These are phyloP conservation scores for Pneumocystis wakefieldiae DNA, from an alignment of 1,139 yeast genomes.

Conservation along the genomic window DNA sequence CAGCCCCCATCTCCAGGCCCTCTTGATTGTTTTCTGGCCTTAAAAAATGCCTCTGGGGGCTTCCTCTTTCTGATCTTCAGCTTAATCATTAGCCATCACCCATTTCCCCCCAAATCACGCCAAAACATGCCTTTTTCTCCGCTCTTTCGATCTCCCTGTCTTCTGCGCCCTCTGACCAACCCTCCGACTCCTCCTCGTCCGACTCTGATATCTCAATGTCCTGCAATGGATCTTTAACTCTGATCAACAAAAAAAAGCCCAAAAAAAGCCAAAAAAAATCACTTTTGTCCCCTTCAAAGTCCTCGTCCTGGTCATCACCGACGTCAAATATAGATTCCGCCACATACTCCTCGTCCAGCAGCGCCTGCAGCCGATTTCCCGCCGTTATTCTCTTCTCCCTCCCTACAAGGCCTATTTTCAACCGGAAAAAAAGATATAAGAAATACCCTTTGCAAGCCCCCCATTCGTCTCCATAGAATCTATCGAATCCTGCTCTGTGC, in stretches of 20 bases:
- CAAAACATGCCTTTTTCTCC: constrained; percentile 13
- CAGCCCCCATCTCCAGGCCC: too few relatives aligned
- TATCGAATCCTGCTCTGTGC: not conserved
- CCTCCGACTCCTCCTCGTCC: constrained; percentile 15
- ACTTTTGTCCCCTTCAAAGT: constrained; percentile 31
- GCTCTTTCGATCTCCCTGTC: constrained; percentile 24
- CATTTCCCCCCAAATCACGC: not conserved
- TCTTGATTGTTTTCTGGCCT: constrained; percentile 4
- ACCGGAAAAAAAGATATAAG: not conserved
- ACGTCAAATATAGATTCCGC: constrained; percentile 51
- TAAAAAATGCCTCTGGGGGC: constrained; percentile 6
- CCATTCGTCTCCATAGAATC: not conserved
- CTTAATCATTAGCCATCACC: not conserved
- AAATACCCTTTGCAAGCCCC: constrained; percentile 14
- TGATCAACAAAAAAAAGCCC: not conserved
- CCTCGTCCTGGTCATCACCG: constrained; percentile 75
- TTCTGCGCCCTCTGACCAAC: constrained; percentile 15
- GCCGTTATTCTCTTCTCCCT: constrained; percentile 65
- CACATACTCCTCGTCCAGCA: constrained; percentile 52
- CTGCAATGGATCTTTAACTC: constrained; percentile 24
- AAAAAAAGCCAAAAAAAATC: not conserved
- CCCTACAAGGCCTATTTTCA: constrained; percentile 11
- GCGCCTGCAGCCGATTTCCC: constrained; percentile 64
- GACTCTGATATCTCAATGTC: constrained; percentile 15
- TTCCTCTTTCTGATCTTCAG: constrained; percentile 3